Evolutionary conservation across 148 eudicot genomes (phyloP).

Genomic region (Cornus kousa): DNA sequence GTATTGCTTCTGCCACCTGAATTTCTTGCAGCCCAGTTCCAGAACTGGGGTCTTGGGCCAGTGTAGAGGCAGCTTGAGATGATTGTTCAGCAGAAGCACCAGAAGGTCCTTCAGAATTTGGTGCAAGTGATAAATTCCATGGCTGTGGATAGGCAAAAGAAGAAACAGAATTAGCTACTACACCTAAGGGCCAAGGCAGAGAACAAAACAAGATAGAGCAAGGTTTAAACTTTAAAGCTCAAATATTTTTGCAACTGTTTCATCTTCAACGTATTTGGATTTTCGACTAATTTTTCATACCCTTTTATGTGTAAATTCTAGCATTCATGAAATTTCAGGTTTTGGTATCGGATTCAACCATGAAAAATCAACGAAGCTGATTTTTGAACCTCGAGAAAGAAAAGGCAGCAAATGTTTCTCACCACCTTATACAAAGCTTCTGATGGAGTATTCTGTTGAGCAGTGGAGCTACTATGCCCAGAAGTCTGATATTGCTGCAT

Average conservation of each 20-base stretch:
- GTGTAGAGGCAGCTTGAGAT: constrained; percentile 25
- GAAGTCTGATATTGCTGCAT: too few relatives aligned
- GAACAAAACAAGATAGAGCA: neutral
- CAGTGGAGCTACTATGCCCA: constrained; percentile 14
- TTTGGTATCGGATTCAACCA: neutral
- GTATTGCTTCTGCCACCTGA: constrained; percentile 21
- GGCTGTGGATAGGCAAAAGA: constrained; percentile 23
- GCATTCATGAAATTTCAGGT: neutral
- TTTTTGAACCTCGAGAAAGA: neutral
- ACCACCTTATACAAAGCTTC: constrained; percentile 39
- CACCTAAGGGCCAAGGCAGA: neutral
- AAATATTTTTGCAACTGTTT: neutral
- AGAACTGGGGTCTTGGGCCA: constrained; percentile 17
- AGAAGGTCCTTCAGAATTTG: constrained; percentile 18
- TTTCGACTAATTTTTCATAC: neutral
- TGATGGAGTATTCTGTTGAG: constrained; percentile 23
- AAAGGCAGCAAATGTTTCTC: neutral
- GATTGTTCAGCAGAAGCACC: constrained; percentile 25
- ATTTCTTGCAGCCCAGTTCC: constrained; percentile 13
- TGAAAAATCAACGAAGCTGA: neutral
- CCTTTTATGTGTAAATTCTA: neutral
- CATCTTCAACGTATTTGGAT: neutral
- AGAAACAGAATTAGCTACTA: constrained; percentile 1
- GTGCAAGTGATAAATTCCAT: constrained; percentile 21
- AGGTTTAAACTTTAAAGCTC: neutral